Evolutionary conservation across 2,329 filamentous ascomycete species (phyloP), one percentile per base, ranked within the genome.

Genomic region (Cercospora berteroae): DNA sequence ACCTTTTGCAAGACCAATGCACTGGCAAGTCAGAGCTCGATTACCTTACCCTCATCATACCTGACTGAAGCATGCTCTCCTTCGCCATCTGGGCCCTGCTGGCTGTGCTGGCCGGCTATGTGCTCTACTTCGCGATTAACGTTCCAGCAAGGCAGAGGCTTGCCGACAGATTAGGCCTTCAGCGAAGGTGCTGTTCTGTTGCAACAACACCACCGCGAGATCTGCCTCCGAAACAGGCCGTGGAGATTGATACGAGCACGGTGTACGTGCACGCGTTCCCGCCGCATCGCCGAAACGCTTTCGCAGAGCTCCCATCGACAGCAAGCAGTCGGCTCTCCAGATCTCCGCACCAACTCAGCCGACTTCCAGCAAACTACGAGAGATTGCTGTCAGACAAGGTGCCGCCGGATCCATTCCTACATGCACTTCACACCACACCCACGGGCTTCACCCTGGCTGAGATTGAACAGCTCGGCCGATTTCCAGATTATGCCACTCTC

Each of bases 401-500:
- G 16, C 69, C 70, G 2, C 58, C 70, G 29, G 67, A 75, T 18
- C 75, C 71, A 5, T 64, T 71, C 1, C 60, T 68, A 3, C 58
- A 71, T 42, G 33, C 59, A 4, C 64, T 73, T n/a, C 69, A 74
- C 60, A 58, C 68, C 39, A 88, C 87, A 1, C 87, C 87, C 1
- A 92, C 86, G 50, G 91, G 89, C 1, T 90, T 94, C 73, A 89
- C 90, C 0, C 82, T 89, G 0, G 83, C 84, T 2, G 91, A 96
- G 65, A 84, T 96, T 69, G 85, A 85, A 64, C 84, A 84, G 0
- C 80, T 96, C 1, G 92, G 92, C 0, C 84, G 90, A 71, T 96
- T 96, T 66, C 92, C 92, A 0, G 88, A 94, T 75, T 96, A 96
- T 77, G 86, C 91, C 5, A 80, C 83, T 2, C 80, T 96, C 10